Base-by-base conservation (phyloP, 2,329 filamentous ascomycete species). In the Fragosphaeria purpurea region DNA sequence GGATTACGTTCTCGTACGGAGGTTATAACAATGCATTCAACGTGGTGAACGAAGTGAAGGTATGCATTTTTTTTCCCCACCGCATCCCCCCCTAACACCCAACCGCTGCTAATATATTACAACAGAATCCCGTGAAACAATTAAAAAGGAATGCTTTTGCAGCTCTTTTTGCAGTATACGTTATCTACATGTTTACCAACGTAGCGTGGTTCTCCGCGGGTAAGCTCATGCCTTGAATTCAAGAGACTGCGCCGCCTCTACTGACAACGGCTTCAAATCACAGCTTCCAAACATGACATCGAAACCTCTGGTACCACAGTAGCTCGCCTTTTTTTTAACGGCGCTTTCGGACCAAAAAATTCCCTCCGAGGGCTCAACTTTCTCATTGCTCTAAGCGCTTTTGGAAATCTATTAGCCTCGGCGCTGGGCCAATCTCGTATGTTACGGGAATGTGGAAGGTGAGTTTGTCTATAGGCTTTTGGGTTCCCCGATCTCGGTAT, bases 1-100 rank as follows among this genome's bases (percentile, higher is more conserved):
- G 76, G 52, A 75, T 82, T 46, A 70, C 76, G 35, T 81, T 80
- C 56, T 74, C 77, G 0, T 83, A 80, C 56, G 62, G 67, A 0
- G 79, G 79, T 0, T 82, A 75, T 41, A 65, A 72, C 9, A 82
- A 82, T 53, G 75, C 77, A 0, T 82, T 82, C 60, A 77, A 79
- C 46, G 66, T 82, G 2, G 75, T 79, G 32, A 80, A 80, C 51
- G 79, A 82, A 60, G 70, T 80, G 57, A 75, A 73, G 41, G 47
- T 48, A 43, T 33, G n/a, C 11, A 11, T 7, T 37, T 37, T 37
- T 11, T 22, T 22, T 22, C 22, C 22, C 22, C 22, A 22, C 22
- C 2, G 22, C 22, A 22, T 22, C 22, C 22, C 22, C 22, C 22
- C 22, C 22, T 22, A 22, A 22, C 22, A 22, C 22, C 22, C 22